Evolutionary conservation across 75 land plant species (phyloP), one percentile per base, ranked within the genome.

Genomic region (Cunninghamia lanceolata): DNA sequence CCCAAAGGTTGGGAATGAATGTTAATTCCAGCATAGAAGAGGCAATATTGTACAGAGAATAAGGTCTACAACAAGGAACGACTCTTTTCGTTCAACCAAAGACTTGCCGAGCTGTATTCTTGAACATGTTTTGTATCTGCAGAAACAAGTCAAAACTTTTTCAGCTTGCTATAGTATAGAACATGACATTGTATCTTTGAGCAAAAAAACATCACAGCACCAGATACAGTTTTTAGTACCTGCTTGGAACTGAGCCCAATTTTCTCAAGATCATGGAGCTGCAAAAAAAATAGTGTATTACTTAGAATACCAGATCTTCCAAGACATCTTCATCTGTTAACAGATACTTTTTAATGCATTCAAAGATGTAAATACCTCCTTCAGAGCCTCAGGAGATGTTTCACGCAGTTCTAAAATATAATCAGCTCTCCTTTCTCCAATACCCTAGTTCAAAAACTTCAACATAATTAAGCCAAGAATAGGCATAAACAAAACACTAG

Each of bases 231-330:
- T 45, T 54, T 25, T 25, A 10, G 19, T 86, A 94, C 99, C 92
- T 96, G 99, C 84, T 94, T 97, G 6, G 89, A 87, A 45, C 95
- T 92, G 36, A 97, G 91, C 35, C 99, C 99, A 79, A 97, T 92
- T 85, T 94, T 95, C 86, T 94, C 91, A 59, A 97, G 90, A 76
- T 97, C 99, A 56, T 83, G 87, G 19, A 96, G 84, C 99, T 97
- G 92, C 82, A 68, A 85, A 45, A 83, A 34, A 73, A 15, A 28
- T n/a, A 86, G 32, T 36, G 32, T 52, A 16, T 47, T 77, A 40
- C 43, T 77, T 40, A 9, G 42, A 47, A 46, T 43, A 25, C 13
- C 3, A 42, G 46, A 19, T 47, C 38, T 14, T 35, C 21, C 54
- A 16, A 54, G 40, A 30, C 45, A 87, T 45, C 14, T 74, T 86